Percentiles rank a stretch among this genome's conserved stretches.
Evolutionary conservation across 805 yeast genomes (phyloP).

Genomic region (Lipomyces mesembrius): DNA sequence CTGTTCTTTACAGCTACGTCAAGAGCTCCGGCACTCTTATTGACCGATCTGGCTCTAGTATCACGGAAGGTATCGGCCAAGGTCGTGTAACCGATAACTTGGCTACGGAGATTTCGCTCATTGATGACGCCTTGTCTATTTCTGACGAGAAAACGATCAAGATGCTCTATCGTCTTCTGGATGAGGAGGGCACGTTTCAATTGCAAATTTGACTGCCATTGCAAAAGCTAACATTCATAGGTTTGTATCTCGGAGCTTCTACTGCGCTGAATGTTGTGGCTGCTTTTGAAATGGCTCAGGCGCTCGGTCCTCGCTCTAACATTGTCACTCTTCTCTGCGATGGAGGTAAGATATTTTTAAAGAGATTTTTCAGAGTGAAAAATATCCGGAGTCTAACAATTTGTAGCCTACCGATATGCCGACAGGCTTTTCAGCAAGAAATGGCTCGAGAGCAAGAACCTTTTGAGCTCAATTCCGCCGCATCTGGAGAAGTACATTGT

Average conservation of each 20-base stretch:
- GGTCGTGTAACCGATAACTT: conserved; percentile 88
- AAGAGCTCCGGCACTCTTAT: conserved; percentile 68
- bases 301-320: conserved; percentile 74
- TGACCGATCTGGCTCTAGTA: conserved; percentile 79
- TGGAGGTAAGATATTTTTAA: conserved; percentile 51
- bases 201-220: not conserved
- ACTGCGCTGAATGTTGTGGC: conserved; percentile 90
- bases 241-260: conserved; percentile 88
- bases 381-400: not conserved
- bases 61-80: conserved; percentile 96
- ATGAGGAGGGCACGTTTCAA: conserved; percentile 60
- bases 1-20: conserved; percentile 78
- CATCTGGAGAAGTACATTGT: conserved; percentile 70
- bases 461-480: conserved; percentile 67
- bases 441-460: conserved; percentile 75
- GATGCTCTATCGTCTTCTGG: conserved; percentile 81
- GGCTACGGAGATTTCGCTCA: conserved; percentile 66
- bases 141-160: conserved; percentile 80
- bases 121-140: conserved; percentile 80
- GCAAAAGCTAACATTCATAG: conserved; percentile 44
- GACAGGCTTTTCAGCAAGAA: conserved; percentile 75
- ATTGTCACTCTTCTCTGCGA: conserved; percentile 90
- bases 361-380: not conserved
- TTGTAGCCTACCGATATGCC: conserved; percentile 60
- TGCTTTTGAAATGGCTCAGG: conserved; percentile 74